phyloP scores from a whole-genome alignment of 768 basidiomycete species.

The Clavaria fumosa region DNA sequence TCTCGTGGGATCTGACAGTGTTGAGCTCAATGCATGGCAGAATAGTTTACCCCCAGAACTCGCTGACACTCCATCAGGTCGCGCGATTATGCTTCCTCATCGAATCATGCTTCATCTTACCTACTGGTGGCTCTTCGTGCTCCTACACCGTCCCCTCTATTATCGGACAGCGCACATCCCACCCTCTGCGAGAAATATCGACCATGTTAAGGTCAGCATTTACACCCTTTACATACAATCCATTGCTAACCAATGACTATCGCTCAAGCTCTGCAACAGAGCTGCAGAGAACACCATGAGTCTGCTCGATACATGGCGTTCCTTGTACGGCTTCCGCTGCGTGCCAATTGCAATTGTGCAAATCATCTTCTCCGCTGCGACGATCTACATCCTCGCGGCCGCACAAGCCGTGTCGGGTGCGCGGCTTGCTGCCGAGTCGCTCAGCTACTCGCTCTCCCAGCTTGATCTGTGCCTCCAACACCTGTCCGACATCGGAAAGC shows the following conservation, averaged over 20 bases:
- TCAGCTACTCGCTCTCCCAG: conserved; percentile 27
- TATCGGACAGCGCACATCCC: conserved; percentile 25
- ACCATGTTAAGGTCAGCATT: conserved; percentile 33
- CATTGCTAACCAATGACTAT: background rate
- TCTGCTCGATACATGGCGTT: conserved; percentile 32
- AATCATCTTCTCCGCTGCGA: conserved; percentile 43
- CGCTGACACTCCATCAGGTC: conserved; percentile 32
- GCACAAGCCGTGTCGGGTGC: conserved; percentile 35
- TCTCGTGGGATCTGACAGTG: too few relatives aligned
- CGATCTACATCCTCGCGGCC: conserved; percentile 37
- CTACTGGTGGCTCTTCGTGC: conserved; percentile 44
- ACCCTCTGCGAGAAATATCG: conserved; percentile 26
- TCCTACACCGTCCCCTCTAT: conserved; percentile 45
- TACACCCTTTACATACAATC: background rate
- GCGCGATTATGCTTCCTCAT: conserved; percentile 34
- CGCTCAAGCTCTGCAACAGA: conserved; percentile 30
- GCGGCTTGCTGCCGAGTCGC: conserved; percentile 31
- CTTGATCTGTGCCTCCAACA: conserved; percentile 33
- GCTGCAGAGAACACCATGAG: conserved; percentile 42
- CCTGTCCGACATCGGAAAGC: conserved; percentile 35
- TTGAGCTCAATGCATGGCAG: conserved; percentile 36
- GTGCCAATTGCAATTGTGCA: conserved; percentile 43
- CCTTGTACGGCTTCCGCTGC: conserved; percentile 40
- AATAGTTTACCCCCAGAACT: conserved; percentile 29
- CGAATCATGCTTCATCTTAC: conserved; percentile 39